phyloP scores from a whole-genome alignment of 2,329 filamentous ascomycete species.

The Aspergillus novoparasiticus region DNA sequence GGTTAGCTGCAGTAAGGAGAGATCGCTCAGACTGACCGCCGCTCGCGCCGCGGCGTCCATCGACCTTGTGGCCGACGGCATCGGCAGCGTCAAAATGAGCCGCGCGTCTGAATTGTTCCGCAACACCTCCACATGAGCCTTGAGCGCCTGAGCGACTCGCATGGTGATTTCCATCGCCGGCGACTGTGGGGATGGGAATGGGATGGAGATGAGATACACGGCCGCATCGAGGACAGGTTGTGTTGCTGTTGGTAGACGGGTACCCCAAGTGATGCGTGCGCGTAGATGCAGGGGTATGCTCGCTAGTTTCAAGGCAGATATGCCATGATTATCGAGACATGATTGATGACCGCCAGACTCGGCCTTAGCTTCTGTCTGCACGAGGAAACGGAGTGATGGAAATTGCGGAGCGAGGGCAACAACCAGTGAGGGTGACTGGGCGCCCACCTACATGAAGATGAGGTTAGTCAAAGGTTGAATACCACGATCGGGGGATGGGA shows the following conservation, averaged over 20 bases:
- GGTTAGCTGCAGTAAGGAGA: slow-evolving; percentile 33
- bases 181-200: slow-evolving; percentile 17
- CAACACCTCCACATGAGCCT: slow-evolving; percentile 36
- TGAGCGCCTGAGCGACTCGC: slow-evolving; percentile 16
- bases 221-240: slow-evolving; percentile 29
- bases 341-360: no score
- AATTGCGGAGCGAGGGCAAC: no score
- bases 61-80: slow-evolving; percentile 27
- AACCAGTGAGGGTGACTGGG: no score
- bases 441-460: no score
- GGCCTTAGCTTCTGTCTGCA: no score
- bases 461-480: no score
- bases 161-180: slow-evolving; percentile 19
- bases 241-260: not conserved
- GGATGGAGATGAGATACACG: slow-evolving; percentile 38
- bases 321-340: no score
- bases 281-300: not conserved
- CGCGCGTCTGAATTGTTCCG: slow-evolving; percentile 25
- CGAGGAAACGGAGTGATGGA: no score
- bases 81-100: slow-evolving; percentile 31
- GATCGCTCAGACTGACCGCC: slow-evolving; percentile 23
- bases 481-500: no score
- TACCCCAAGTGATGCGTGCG: no score
- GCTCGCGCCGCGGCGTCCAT: slow-evolving; percentile 28
- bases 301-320: no score